These are phyloP conservation scores for Prunus mume DNA, from an alignment of 306 rosid genomes.

Conservation along the genomic window DNA sequence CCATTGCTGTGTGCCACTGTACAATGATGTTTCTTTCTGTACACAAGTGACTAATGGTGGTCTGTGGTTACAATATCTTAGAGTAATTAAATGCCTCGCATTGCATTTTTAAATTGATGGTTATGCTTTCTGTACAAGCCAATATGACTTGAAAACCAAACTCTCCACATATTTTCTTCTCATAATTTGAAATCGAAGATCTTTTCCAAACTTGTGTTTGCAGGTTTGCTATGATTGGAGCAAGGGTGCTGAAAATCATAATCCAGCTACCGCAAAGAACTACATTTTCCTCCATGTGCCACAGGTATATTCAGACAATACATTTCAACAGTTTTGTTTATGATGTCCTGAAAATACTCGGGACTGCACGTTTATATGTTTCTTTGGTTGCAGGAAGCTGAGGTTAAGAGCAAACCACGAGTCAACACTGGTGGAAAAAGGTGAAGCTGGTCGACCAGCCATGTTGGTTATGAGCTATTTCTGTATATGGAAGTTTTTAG, in stretches of 20 bases:
- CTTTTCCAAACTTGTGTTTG: slow-evolving; percentile 1
- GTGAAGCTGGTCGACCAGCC: slow-evolving; percentile 8
- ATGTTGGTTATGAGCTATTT: not conserved
- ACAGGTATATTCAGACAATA: slow-evolving; percentile 43
- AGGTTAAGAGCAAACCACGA: slow-evolving; percentile 38
- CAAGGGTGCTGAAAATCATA: slow-evolving; percentile 90
- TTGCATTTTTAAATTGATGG: no score
- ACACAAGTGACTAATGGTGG: not conserved
- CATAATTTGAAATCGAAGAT: not conserved
- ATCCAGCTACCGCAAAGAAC: slow-evolving; percentile 73
- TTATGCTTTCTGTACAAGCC: not conserved
- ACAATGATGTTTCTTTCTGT: not conserved
- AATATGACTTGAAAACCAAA: not conserved
- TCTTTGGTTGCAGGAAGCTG: slow-evolving; percentile 23
- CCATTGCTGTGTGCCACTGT: not conserved
- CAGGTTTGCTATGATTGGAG: slow-evolving; percentile 91
- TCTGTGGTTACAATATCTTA: not conserved
- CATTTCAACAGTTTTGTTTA: not conserved
- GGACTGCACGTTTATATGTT: not conserved
- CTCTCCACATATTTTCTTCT: not conserved
- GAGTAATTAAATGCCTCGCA: no score
- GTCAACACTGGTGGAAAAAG: slow-evolving; percentile 26
- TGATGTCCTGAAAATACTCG: not conserved
- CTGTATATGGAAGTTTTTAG: not conserved
- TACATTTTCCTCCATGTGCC: slow-evolving; percentile 65